Evolutionary conservation across 1,284 basidiomycete genomes (phyloP).

Genomic region (Hypsizygus ulmarius): DNA sequence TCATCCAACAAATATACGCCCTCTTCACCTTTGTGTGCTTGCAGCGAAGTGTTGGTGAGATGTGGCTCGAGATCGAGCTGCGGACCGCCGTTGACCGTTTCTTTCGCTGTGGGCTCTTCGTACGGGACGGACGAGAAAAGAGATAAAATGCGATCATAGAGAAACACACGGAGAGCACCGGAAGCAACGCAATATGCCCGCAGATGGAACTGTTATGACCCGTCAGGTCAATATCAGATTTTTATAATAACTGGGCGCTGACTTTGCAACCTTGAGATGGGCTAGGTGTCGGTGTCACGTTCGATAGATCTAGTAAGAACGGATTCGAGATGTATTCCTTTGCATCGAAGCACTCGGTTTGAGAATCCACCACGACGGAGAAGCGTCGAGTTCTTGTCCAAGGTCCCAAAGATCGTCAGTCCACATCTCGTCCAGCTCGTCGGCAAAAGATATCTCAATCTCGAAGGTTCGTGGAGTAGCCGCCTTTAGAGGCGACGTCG

Average conservation of each 20-base stretch:
- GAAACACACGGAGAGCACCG: slow-evolving; percentile 75
- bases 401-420: slow-evolving; percentile 93
- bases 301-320: slow-evolving; percentile 70
- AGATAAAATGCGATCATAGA: slow-evolving; percentile 83
- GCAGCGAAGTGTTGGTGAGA: slow-evolving; percentile 96
- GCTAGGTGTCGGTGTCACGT: slow-evolving; percentile 22
- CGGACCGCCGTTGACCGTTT: slow-evolving; percentile 22
- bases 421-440: slow-evolving; percentile 95
- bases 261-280: slow-evolving; percentile 66
- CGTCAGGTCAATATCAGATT: slow-evolving; percentile 13
- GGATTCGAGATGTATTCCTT: slow-evolving; percentile 85
- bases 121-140: slow-evolving; percentile 81
- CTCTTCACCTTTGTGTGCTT: slow-evolving; percentile 64
- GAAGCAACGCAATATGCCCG: slow-evolving; percentile 90
- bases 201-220: slow-evolving; percentile 77
- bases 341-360: slow-evolving; percentile 58
- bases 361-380: slow-evolving; percentile 82
- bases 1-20: slow-evolving; percentile 77
- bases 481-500: slow-evolving; percentile 49
- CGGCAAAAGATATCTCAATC: slow-evolving; percentile 87
- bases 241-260: slow-evolving; percentile 21
- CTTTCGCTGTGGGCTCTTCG: slow-evolving; percentile 33
- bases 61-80: slow-evolving; percentile 71
- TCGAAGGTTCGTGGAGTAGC: slow-evolving; percentile 83
- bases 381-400: slow-evolving; percentile 54